Evolutionary conservation across 2,329 filamentous ascomycete genomes (phyloP), one percentile per base, ranked within the genome.

Genomic region (Mycosphaerella sp.): DNA sequence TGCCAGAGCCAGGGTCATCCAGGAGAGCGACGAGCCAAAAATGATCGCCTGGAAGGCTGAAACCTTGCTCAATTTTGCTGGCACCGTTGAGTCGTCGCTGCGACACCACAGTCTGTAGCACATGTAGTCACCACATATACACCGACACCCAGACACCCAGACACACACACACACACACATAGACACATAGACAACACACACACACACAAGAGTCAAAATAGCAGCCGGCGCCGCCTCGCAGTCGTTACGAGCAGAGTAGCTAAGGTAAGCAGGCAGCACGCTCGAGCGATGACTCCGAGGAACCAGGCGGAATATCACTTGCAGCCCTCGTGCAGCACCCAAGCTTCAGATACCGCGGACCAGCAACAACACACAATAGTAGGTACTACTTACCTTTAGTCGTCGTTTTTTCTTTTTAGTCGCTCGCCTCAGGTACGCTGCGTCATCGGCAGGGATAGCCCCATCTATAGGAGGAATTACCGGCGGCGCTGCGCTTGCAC

Each of bases 401-500:
- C 34, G 34, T 36, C 34, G 34, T 10, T 36, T 36, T 36, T n/a
- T 4, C 7, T 36, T n/a, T n/a, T n/a, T 17, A 38, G 12, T 11
- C 10, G 34, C 34, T 38, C 34, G 34, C 8, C 8, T 38, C 34
- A 38, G 34, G 34, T n/a, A 38, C 34, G 34, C 10, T 38, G 34
- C 34, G 34, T 38, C 34, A 38, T 44, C 40, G 11, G 34, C 48
- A 44, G 40, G 34, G 12, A 11, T 38, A 7, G 34, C 10, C 34
- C 34, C 34, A 38, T 5, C n/a, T 38, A 38, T 38, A 38, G 48
- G 40, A 51, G 36, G 29, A 51, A 45, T 31, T 51, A 41, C 48
- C 48, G 48, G 45, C 36, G 29, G 40, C 23, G 42, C 48, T 51
- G 10, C 12, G 29, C 29, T 26, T 51, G 40, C 32, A 51, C 48